Evolutionary conservation across 139 green algal species (phyloP), one percentile per base, ranked within the genome.

Genomic region (Chlamydomonas urium): DNA sequence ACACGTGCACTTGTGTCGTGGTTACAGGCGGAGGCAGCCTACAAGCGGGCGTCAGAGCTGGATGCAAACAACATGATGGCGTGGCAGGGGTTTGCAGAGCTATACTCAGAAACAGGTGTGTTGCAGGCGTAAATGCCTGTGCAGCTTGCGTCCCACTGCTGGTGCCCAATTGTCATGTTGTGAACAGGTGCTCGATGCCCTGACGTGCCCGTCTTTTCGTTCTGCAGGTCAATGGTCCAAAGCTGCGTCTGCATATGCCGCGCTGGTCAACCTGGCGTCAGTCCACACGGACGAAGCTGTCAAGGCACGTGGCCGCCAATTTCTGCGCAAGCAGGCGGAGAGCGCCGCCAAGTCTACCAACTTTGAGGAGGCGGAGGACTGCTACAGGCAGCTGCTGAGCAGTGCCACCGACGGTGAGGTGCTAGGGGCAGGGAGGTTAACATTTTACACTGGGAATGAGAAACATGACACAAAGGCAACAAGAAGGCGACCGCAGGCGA

Each of bases 61-160:
- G 78, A 87, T 59, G 65, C 75, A 8, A 59, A 35, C 26, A 71
- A 58, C 28, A 37, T 78, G 14, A 65, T 83, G 17, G 89, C 87
- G 1, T 94, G 89, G 89, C 80, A 90, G 50, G 89, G 89, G 0
- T 74, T 92, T 50, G 84, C 86, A 1, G 86, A 90, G 75, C 73
- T 94, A 24, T 73, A 77, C 47, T 65, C 79, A 0, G 69, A 81
- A 19, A 81, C 78, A 34, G 75, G 62, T 66, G 75, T n/a, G n/a
- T n/a, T n/a, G n/a, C n/a, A n/a, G n/a, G n/a, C n/a, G n/a, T n/a
- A n/a, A n/a, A n/a, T n/a, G n/a, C n/a, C n/a, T n/a, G n/a, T n/a
- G n/a, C n/a, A n/a, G n/a, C n/a, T n/a, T n/a, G n/a, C n/a, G n/a
- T n/a, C n/a, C n/a, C n/a, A n/a, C n/a, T n/a, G n/a, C n/a, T n/a